A percentile compares a stretch with the other conserved stretches of the same genome.
phyloP scores from a whole-genome alignment of 2,329 filamentous ascomycete genomes.

The Clarireedia hainanense region DNA sequence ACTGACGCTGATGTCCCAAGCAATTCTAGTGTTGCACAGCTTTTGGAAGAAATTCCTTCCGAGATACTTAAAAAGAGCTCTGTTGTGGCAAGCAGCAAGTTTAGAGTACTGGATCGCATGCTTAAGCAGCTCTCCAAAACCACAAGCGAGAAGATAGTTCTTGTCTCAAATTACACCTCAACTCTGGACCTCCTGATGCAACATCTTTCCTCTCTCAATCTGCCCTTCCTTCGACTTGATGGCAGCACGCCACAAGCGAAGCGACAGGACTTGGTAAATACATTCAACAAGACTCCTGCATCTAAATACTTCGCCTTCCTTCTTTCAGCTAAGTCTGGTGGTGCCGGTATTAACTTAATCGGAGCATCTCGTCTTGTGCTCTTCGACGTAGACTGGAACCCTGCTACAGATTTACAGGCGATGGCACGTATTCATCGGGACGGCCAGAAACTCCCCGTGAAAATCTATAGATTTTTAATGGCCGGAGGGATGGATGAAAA shows the following conservation, averaged over 20 bases:
- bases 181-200: slow-evolving; percentile 60
- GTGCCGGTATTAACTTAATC: slow-evolving; percentile 61
- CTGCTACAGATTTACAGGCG: slow-evolving; percentile 63
- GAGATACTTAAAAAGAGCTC: slow-evolving; percentile 45
- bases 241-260: slow-evolving; percentile 57
- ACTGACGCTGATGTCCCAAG: slow-evolving; percentile 28
- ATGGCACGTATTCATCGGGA: slow-evolving; percentile 70
- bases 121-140: slow-evolving; percentile 51
- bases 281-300: slow-evolving; percentile 55
- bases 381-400: slow-evolving; percentile 72
- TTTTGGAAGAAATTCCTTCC: slow-evolving; percentile 46
- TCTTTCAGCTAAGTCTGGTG: slow-evolving; percentile 65
- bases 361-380: slow-evolving; percentile 63
- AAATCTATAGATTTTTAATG: slow-evolving; percentile 61
- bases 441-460: slow-evolving; percentile 59
- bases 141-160: slow-evolving; percentile 62
- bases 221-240: slow-evolving; percentile 60
- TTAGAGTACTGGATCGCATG: slow-evolving; percentile 59
- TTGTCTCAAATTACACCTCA: slow-evolving; percentile 70
- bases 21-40: slow-evolving; percentile 31
- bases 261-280: slow-evolving; percentile 60
- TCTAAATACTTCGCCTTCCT: slow-evolving; percentile 59
- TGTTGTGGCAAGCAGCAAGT: slow-evolving; percentile 54
- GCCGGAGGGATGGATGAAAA: slow-evolving; percentile 66
- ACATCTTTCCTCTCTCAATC: slow-evolving; percentile 50